A percentile compares a stretch with the other conserved stretches of the same genome.
Conservation (phyloP, 106 monocot species). For the Narthecium ossifragum region DNA sequence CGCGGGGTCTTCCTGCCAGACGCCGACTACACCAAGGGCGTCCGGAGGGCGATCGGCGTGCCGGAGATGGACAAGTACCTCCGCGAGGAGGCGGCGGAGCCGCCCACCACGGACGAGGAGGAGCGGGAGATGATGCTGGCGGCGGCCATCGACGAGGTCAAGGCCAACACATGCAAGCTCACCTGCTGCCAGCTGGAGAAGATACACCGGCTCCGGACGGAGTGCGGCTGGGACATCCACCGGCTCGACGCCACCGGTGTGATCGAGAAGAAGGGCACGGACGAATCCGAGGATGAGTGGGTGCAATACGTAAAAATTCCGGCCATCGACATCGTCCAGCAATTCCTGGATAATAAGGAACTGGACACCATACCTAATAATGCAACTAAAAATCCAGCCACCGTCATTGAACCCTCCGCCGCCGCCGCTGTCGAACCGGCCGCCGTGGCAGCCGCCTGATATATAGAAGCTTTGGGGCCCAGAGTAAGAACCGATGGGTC, state of each 20-base stretch:
- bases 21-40: constrained; percentile 28
- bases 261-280: constrained; percentile 9
- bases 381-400: too few relatives aligned
- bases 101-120: constrained; percentile 7
- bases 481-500: too few relatives aligned
- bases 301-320: too few relatives aligned
- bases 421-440: too few relatives aligned
- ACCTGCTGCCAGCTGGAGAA: constrained; percentile 32
- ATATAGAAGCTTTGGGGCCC: too few relatives aligned
- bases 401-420: too few relatives aligned
- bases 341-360: too few relatives aligned
- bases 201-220: constrained; percentile 23
- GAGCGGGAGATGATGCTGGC: constrained; percentile 9
- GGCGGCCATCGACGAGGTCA: constrained; percentile 33
- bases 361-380: too few relatives aligned
- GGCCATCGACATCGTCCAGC: too few relatives aligned
- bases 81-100: constrained; percentile 8
- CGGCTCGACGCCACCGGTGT: constrained; percentile 43
- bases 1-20: constrained; percentile 8
- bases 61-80: constrained; percentile 40
- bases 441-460: too few relatives aligned
- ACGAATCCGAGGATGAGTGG: constrained; percentile 19
- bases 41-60: constrained; percentile 37
- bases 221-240: constrained; percentile 29
- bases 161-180: constrained; percentile 45